Percentiles rank a stretch among this genome's conserved stretches.
phyloP scores from a whole-genome alignment of 2,329 filamentous ascomycete genomes.

The Hymenoscyphus scutula region DNA sequence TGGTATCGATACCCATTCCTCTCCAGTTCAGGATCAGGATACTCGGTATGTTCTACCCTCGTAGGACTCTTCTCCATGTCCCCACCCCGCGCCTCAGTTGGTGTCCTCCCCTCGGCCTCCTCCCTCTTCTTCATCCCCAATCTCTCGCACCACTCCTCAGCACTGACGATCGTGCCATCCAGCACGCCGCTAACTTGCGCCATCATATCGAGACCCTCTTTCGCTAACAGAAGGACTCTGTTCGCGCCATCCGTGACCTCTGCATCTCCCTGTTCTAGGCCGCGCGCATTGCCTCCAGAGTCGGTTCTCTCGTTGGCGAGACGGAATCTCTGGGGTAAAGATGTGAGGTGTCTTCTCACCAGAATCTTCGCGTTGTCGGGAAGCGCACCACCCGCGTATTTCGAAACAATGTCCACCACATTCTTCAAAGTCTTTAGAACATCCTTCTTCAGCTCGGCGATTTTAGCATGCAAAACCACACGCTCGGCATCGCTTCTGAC shows the following conservation, averaged over 20 bases:
- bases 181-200: constrained; percentile 83
- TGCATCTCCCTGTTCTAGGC: constrained; percentile 42
- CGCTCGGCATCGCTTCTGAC: constrained; percentile 31
- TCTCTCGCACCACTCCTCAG: constrained; percentile 85
- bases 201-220: constrained; percentile 93
- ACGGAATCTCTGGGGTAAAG: constrained; percentile 78
- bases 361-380: constrained; percentile 84
- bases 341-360: constrained; percentile 80
- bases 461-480: constrained; percentile 39
- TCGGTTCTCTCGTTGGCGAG: constrained; percentile 56
- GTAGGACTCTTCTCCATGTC: constrained; percentile 21
- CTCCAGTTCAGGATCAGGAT: constrained; percentile 10
- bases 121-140: constrained; percentile 52
- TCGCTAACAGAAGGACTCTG: constrained; percentile 78
- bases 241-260: constrained; percentile 61
- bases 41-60: constrained; percentile 11
- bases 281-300: constrained; percentile 33
- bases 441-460: constrained; percentile 66
- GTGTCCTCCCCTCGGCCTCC: constrained; percentile 25
- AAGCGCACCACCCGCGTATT: constrained; percentile 85
- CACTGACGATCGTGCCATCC: constrained; percentile 84
- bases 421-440: constrained; percentile 77
- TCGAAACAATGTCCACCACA: constrained; percentile 81
- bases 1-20: constrained; percentile 14
- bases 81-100: not conserved